Base-by-base conservation (phyloP, 2,329 filamentous ascomycete genomes). In the Trichoderma koningii region DNA sequence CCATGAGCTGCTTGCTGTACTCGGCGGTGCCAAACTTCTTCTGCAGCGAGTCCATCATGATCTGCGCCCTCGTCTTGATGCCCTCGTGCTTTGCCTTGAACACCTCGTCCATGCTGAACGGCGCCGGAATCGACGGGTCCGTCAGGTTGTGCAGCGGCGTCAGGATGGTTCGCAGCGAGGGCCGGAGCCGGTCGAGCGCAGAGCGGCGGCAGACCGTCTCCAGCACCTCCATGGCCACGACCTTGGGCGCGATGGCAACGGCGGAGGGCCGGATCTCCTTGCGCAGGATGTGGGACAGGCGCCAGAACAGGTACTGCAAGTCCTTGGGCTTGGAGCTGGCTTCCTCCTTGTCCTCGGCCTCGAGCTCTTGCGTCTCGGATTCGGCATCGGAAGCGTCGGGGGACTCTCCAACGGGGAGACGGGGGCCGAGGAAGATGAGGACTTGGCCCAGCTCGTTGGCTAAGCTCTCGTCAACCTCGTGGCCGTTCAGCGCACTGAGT, bases 1-100 rank as follows among this genome's bases (percentile, higher is more conserved):
- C 84, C 45, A 91, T 77, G 73, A 98, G 82, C 52, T 89, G 83
- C 63, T 83, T 82, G n/a, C 93, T 87, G 78, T 93, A 99, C 67
- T 86, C 87, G 1, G 87, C 85, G 2, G 90, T 92, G 47, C 94
- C 95, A 59, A 97, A 82, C 73, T 91, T 93, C 80, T 89, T 89
- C 79, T 97, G 93, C 66, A 99, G 75, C n/a, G 84, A 79, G 68
- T 92, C 90, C 81, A 98, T 88, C 12, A 93, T 81, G 71, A 94
- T 90, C 69, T 89, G 86, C 5, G 91, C 89, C 65, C 89, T 88
- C 47, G 85, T 83, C 70, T 89, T 87, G 41, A 99, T 81, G 0
- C 81, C 81, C 68, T 92, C 89, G 75, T 93, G 89, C 21, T 83
- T 85, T 6, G 83, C 81, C 69, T 85, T 86, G 80, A 93, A 94